Evolutionary conservation across 768 basidiomycete species (phyloP).

Genomic region (Hemileccinum impolitum): DNA sequence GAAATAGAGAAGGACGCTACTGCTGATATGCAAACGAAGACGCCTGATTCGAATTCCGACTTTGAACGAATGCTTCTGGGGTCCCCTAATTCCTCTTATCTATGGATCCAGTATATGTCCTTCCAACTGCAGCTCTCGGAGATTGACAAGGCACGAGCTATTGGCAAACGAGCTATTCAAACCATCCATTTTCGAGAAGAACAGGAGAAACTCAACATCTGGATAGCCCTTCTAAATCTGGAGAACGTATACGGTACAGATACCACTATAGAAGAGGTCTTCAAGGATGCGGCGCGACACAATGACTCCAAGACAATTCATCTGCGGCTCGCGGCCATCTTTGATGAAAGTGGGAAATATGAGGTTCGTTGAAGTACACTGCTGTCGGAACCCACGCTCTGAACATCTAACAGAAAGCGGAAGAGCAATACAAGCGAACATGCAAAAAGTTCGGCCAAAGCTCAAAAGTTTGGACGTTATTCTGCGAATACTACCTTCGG

Average conservation of each 20-base stretch:
- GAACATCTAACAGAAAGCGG: slow-evolving; percentile 64
- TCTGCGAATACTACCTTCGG: slow-evolving; percentile 78
- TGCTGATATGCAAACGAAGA: slow-evolving; percentile 79
- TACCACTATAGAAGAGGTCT: slow-evolving; percentile 70
- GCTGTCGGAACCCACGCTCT: neutral
- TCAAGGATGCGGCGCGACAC: slow-evolving; percentile 85
- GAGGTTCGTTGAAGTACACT: slow-evolving; percentile 48
- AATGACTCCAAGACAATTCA: slow-evolving; percentile 94
- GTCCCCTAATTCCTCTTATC: slow-evolving; percentile 94
- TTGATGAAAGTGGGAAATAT: slow-evolving; percentile 77
- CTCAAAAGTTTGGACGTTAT: slow-evolving; percentile 91
- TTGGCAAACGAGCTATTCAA: slow-evolving; percentile 77
- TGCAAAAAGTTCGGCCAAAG: slow-evolving; percentile 94
- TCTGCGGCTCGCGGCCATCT: slow-evolving; percentile 78
- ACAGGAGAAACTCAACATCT: slow-evolving; percentile 92
- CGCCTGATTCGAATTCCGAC: slow-evolving; percentile 88
- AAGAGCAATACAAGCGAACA: slow-evolving; percentile 84
- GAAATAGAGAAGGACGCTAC: slow-evolving; percentile 79
- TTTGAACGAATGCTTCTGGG: slow-evolving; percentile 92
- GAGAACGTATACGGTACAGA: slow-evolving; percentile 92
- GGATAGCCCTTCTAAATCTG: slow-evolving; percentile 94
- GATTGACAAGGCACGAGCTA: slow-evolving; percentile 88
- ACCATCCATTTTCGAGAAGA: slow-evolving; percentile 96
- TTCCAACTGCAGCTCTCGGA: slow-evolving; percentile 97
- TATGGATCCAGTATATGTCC: slow-evolving; percentile 99